Base-by-base conservation (phyloP, 2,329 filamentous ascomycete genomes). In the Eurotiales sp. region DNA sequence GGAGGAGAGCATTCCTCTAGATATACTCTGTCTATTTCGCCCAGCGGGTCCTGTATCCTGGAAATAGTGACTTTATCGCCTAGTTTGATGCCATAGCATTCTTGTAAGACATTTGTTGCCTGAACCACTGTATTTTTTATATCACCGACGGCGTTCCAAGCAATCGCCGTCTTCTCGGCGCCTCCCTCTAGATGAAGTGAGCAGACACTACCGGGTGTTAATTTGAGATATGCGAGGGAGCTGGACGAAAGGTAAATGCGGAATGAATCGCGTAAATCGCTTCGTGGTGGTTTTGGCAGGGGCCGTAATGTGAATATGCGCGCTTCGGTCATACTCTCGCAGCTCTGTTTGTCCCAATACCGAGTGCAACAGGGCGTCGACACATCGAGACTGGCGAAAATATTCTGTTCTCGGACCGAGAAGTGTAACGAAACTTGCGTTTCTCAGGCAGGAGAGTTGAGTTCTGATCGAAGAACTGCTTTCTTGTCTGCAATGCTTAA, bases 71-170 rank as follows among this genome's bases (percentile, higher is more conserved):
- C 74, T 46, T 83, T 79, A 44, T 90, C 87, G 14, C 83, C 84
- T 3, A 93, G 74, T 55, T 86, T 85, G 59, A 95, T 80, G 1
- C 82, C 82, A 58, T 87, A 87, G 6, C 82, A 79, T 30, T 87
- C 85, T 56, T 88, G 85, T 49, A 95, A 82, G 5, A 82, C 77
- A 56, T 88, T 85, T 19, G 88, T 85, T 73, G 88, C 82, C 75
- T 91, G 79, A 45, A 87, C 75, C 51, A 89, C 77, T 56, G 85
- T 80, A 58, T 82, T 82, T 62, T 84, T 80, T 58, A 89, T 74
- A 60, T 84, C 83, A 64, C 85, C 74, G 5, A 75, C 64, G 3
- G 81, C 79, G 36, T 76, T 71, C 83, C 83, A 87, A 10, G 80
- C 82, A 59, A 86, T 77, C n/a, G 80, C 84, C 46, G 77, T 75